Evolutionary conservation across 2,329 filamentous ascomycete genomes (phyloP).

Genomic region (Xylariaceae sp.): DNA sequence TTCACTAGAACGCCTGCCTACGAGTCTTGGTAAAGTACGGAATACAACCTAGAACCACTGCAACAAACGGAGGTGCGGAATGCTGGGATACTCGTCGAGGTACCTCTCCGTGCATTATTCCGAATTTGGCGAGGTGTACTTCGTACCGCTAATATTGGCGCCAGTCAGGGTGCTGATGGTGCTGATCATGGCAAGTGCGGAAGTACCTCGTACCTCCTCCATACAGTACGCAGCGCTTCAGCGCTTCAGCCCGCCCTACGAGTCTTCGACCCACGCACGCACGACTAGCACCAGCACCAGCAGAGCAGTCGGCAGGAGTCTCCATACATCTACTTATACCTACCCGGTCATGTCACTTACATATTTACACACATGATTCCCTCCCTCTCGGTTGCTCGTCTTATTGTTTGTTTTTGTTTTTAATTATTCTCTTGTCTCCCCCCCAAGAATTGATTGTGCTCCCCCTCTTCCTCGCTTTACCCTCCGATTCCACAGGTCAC

Average conservation of each 20-base stretch:
- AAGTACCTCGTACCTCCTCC: not conserved
- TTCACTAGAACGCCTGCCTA: not conserved
- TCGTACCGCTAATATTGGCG: not conserved
- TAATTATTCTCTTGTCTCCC: conserved; percentile 17
- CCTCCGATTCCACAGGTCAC: conserved; percentile 21
- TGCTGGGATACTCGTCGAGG: too few species aligned
- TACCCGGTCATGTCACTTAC: not conserved
- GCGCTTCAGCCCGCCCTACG: not conserved
- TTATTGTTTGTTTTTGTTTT: conserved; percentile 10
- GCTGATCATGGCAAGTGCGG: too few species aligned
- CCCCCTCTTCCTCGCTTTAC: conserved; percentile 13
- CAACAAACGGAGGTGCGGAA: too few species aligned
- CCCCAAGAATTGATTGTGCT: conserved; percentile 25
- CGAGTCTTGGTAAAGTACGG: too few species aligned
- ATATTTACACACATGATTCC: conserved; percentile 4
- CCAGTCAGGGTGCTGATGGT: not conserved
- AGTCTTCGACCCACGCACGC: too few species aligned
- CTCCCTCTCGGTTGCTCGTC: conserved; percentile 19
- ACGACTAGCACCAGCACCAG: too few species aligned
- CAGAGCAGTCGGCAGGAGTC: too few species aligned
- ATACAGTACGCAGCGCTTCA: not conserved
- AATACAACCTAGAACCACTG: too few species aligned
- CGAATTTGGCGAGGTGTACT: too few species aligned
- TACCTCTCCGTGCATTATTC: too few species aligned
- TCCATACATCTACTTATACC: conserved; percentile 4